A percentile compares a stretch with the other conserved stretches of the same genome.
Conservation (phyloP, 2,329 filamentous ascomycete genomes). For the Geosmithia morbida region DNA sequence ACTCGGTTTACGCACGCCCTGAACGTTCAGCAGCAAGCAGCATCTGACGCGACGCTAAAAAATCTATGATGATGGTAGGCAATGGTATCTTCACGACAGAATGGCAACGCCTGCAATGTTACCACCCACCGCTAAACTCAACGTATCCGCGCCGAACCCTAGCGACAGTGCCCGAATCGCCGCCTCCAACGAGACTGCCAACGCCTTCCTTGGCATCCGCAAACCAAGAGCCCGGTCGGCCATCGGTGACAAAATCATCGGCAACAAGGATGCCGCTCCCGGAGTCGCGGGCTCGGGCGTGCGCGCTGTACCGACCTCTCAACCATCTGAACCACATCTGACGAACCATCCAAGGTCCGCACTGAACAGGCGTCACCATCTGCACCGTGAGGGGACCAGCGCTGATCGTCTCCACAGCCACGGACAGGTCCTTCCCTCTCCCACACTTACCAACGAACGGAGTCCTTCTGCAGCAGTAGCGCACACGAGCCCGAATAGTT, state of each 20-base stretch:
- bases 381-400: background rate
- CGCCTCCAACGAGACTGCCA: slow-evolving; percentile 24
- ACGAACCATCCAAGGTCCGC: background rate
- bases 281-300: background rate
- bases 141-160: background rate
- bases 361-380: background rate
- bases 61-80: background rate
- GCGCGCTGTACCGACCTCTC: background rate
- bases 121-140: background rate
- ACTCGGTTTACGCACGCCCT: background rate
- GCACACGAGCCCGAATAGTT: slow-evolving; percentile 16
- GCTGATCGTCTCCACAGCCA: slow-evolving; percentile 2
- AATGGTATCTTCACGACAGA: background rate
- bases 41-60: background rate
- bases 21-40: background rate
- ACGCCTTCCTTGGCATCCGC: slow-evolving; percentile 20
- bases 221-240: slow-evolving; percentile 9
- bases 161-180: slow-evolving; percentile 13
- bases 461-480: slow-evolving; percentile 26
- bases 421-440: slow-evolving; percentile 38
- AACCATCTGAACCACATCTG: background rate
- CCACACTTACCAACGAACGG: slow-evolving; percentile 46
- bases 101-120: slow-evolving; percentile 1
- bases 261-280: background rate
- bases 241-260: background rate